phyloP scores from a whole-genome alignment of 176 grass and related monocot species.

The Carex scoparia region DNA sequence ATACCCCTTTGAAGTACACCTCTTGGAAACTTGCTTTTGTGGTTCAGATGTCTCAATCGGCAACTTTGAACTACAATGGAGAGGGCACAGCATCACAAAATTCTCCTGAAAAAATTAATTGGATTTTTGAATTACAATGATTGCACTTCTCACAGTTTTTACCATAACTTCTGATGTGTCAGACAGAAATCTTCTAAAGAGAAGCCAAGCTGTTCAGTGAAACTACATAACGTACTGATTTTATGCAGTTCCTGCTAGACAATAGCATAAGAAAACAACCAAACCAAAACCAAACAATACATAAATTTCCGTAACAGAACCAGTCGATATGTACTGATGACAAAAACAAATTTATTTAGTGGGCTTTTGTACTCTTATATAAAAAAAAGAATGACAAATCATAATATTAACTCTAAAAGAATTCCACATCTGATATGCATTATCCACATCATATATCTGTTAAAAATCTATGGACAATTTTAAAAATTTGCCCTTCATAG shows the following conservation, averaged over 20 bases:
- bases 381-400: not conserved
- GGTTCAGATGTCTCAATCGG: conserved; percentile 38
- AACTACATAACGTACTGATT: not conserved
- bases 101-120: conserved; percentile 50
- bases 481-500: not conserved
- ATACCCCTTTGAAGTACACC: conserved; percentile 45
- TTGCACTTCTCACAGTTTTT: not conserved
- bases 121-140: not conserved
- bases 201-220: not conserved
- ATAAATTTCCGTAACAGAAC: not conserved
- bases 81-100: conserved; percentile 92
- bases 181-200: not conserved
- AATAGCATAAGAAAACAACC: not conserved
- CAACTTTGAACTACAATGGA: conserved; percentile 57
- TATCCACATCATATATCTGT: not conserved
- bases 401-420: not conserved
- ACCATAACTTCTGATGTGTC: not conserved
- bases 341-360: not conserved
- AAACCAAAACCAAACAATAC: not conserved
- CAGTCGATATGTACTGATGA: not conserved
- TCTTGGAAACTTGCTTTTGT: conserved; percentile 49
- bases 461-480: not conserved
- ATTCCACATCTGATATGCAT: not conserved
- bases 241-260: not conserved
- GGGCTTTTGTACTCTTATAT: not conserved